Base-by-base conservation (phyloP, 257 asterid species). In the Rauvolfia tetraphylla region DNA sequence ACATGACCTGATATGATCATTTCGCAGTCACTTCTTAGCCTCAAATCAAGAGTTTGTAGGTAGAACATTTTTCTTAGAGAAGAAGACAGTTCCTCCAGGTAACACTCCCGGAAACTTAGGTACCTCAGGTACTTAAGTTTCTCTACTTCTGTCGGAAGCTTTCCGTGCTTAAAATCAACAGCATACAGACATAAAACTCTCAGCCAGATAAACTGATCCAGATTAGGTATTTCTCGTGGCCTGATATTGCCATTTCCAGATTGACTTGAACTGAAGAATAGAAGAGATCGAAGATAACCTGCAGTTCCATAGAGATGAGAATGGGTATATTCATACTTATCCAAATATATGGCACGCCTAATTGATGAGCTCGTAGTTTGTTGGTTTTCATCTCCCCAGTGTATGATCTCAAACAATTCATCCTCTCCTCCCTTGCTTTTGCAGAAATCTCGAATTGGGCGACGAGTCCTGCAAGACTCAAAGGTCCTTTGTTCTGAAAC, bases 1-100 rank as follows among this genome's bases (percentile, higher is more conserved):
- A 74, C 51, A 34, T 79, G 12, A 7, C 27, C 5, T n/a, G 79
- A 75, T 22, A 79, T 42, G 27, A n/a, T 74, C 29, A 61, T 7
- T 39, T 33, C 22, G 27, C 27, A n/a, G 0, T 17, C 20, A 0
- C 4, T 56, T 18, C 29, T 41, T 13, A 81, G 73, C 38, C 83
- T 73, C 6, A 86, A 69, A 71, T 86, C 85, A 9, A 86, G 85
- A 56, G 75, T 81, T 67, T 77, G 73, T 77, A 86, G 57, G 44
- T 6, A 31, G 7, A 62, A 29, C 65, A 86, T 70, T 3, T 51
- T 73, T 74, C 81, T 48, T 0, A 82, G 27, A 6, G 80, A 75
- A 17, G 82, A 42, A 10, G 79, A 81, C 36, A 80, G 38, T 34
- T 51, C 79, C 38, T 0, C 17, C 53, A 46, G 53, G 53, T 46